Base-by-base conservation (phyloP, 257 asterid species). In the Nicotiana tomentosiformis region DNA sequence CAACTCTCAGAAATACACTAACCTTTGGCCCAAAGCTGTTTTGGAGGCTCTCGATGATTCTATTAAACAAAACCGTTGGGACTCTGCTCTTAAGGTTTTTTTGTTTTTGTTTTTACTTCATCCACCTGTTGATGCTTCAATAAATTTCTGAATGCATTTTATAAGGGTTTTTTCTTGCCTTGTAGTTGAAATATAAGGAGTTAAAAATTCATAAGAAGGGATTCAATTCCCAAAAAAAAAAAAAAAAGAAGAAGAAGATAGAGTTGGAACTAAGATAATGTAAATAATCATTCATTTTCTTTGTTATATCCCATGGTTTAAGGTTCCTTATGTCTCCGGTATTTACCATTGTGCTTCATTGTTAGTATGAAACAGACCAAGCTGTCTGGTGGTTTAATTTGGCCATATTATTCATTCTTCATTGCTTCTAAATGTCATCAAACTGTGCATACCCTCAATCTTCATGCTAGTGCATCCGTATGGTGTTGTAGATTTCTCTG, bases 1-100 rank as follows among this genome's bases (percentile, higher is more conserved):
- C 1, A 92, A 90, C 87, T 96, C 99, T 3, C 80, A 90, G 23
- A 94, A 96, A 87, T 90, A 92, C 89, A 93, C 77, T 23, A 93
- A 91, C 62, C 97, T 96, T 70, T 91, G 87, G 89, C 97, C 98
- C 26, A 96, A 90, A 84, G 93, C 98, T 64, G 93, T 96, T 43
- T 79, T 96, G 87, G 98, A 93, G 84, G 97, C 98, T 86, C 84
- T 96, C 4, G 84, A 82, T 77, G 91, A 96, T 77, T 95, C 99
- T 53, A 90, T 96, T 67, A 87, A 76, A 83, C 85, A 83, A 16
- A 92, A 88, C 67, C 87, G 87, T 0, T 96, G 99, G 98, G 98
- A 91, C 62, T 90, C 95, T 80, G 99, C 99, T 85, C 91, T 96
- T 16, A 94, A 94, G 98, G 98, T 94, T 84, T 58, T 18, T 56